A percentile compares a stretch with the other conserved stretches of the same genome.
Evolutionary conservation across 2,329 filamentous ascomycete genomes (phyloP).

Genomic region (Fusarium aywerte): DNA sequence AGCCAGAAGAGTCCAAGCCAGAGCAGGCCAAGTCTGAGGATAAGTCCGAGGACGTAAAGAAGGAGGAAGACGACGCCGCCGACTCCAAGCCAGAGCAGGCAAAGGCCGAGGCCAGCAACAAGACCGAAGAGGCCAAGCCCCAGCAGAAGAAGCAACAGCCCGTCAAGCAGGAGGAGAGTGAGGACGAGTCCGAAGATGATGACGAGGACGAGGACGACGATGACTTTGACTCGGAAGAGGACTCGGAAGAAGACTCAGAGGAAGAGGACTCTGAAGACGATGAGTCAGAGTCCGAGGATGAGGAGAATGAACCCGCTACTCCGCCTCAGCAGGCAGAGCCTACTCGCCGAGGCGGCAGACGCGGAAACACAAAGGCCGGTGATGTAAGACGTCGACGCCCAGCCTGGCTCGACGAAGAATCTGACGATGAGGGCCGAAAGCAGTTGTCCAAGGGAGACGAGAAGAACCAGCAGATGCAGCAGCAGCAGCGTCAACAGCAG

Average conservation of each 20-base stretch:
- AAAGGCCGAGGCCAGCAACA: slow-evolving; percentile 7
- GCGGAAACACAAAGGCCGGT: slow-evolving; percentile 23
- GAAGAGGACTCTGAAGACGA: slow-evolving; percentile 33
- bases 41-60: slow-evolving; percentile 21
- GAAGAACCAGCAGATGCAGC: slow-evolving; percentile 10
- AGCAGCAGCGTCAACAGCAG: slow-evolving; percentile 21
- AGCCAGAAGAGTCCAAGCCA: slow-evolving; percentile 7
- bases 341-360: slow-evolving; percentile 2
- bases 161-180: slow-evolving; percentile 30
- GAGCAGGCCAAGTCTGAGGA: slow-evolving; percentile 17
- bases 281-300: slow-evolving; percentile 41
- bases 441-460: slow-evolving; percentile 14
- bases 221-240: slow-evolving; percentile 37
- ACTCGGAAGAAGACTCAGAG: slow-evolving; percentile 31
- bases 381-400: slow-evolving; percentile 32
- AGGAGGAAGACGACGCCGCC: slow-evolving; percentile 5
- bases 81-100: slow-evolving; percentile 19
- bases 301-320: slow-evolving; percentile 42
- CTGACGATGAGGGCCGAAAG: slow-evolving; percentile 33
- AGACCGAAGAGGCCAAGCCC: slow-evolving; percentile 19
- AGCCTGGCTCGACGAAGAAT: slow-evolving; percentile 43
- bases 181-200: slow-evolving; percentile 30
- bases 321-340: slow-evolving; percentile 37
- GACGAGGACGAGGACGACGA: slow-evolving; percentile 31
- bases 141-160: slow-evolving; percentile 14